Evolutionary conservation across 345 rosid genomes (phyloP), one percentile per base, ranked within the genome.

Genomic region (Dipteronia dyeriana): DNA sequence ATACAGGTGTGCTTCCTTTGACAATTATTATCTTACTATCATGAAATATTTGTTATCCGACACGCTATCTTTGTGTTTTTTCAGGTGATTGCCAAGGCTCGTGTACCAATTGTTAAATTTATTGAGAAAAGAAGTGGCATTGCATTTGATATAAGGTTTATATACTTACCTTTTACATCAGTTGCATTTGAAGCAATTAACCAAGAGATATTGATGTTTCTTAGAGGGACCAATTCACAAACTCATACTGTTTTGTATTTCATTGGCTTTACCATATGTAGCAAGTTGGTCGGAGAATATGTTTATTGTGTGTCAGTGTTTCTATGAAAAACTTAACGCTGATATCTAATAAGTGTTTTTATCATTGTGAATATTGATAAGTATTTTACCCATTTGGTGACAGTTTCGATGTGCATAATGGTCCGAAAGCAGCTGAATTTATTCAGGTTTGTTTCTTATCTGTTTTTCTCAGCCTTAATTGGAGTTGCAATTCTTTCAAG

Each of bases 351-450:
- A 34, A 10, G 34, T 25, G 23, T 62, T 61, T 9, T 41, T 39
- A 7, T 26, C 43, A 25, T 38, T 23, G 25, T 20, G 16, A 14
- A 38, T 38, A 23, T 43, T 79, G 45, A 38, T 49, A 1, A 66
- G 23, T 70, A 39, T 85, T 47, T 75, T 31, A 12, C 71, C 45
- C 61, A 41, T 12, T 82, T 53, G 43, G 17, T 54, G 62, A 74
- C 92, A 95, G 99, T 82, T 95, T 95, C 90, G 97, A 95, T 83
- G 88, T 84, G 77, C 84, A 87, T 41, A 92, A 91, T 85, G 99
- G 99, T 80, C 99, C 99, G 68, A 91, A 86, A 86, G 99, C 99
- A 72, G 99, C 98, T 65, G 97, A 90, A 29, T 90, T 90, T 82
- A 95, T 95, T 61, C 85, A 91, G 99, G 98, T 95, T 80, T 81